Percentiles rank a stretch among this genome's conserved stretches.
phyloP scores from a whole-genome alignment of 345 rosid species.

The Murraya paniculata region DNA sequence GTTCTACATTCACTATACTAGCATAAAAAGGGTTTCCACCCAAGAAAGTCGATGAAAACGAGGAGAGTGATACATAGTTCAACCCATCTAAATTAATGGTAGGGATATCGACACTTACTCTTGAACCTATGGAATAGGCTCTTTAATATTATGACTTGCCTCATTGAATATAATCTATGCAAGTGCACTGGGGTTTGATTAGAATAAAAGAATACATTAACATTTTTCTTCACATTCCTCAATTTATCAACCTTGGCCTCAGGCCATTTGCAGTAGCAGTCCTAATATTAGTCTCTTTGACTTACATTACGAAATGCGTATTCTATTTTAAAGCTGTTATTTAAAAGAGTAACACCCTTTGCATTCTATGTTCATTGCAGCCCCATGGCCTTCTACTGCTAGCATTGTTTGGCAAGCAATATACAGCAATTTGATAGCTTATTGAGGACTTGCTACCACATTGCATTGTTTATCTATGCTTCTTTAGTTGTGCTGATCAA shows the following conservation, averaged over 20 bases:
- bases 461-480: slow-evolving; percentile 75
- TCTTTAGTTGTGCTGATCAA: slow-evolving; percentile 75
- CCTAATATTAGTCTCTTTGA: slow-evolving; percentile 52
- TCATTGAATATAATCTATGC: too few species aligned
- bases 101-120: too few species aligned
- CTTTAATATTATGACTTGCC: too few species aligned
- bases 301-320: slow-evolving; percentile 76
- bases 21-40: neutral
- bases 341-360: slow-evolving; percentile 79
- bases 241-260: slow-evolving; percentile 58
- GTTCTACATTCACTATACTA: neutral
- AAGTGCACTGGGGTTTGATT: too few species aligned
- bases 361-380: slow-evolving; percentile 95
- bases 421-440: slow-evolving; percentile 74
- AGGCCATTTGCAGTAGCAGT: slow-evolving; percentile 64
- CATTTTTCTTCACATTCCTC: slow-evolving; percentile 59
- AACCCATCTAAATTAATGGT: too few species aligned
- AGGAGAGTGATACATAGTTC: too few species aligned
- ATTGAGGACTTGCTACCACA: slow-evolving; percentile 79
- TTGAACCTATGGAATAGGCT: too few species aligned
- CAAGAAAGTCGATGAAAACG: neutral
- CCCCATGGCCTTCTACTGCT: slow-evolving; percentile 70
- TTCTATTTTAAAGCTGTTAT: slow-evolving; percentile 90
- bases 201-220: too few species aligned
- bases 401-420: slow-evolving; percentile 88